Base-by-base conservation (phyloP, 2,329 filamentous ascomycete species). In the Apiospora hydei region DNA sequence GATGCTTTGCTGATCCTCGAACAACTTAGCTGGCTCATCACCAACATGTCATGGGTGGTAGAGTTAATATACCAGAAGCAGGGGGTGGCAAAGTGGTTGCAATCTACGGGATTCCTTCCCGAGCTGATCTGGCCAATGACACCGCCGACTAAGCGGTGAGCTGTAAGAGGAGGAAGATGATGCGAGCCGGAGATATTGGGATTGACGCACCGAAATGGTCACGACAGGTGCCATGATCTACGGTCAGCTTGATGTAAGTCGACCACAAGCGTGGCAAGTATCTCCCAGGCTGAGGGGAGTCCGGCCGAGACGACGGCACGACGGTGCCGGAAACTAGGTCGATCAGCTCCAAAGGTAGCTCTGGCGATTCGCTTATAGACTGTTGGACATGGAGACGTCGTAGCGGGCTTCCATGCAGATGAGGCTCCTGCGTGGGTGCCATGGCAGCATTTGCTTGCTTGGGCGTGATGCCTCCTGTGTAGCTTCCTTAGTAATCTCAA, bases 161-260 rank as follows among this genome's bases (percentile, higher is more conserved):
- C 44, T 38, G 49, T 26, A 26, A 47, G 71, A 71, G 49, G 49
- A 74, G 49, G 51, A 44, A 70, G 53, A 53, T 34, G 70, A 71
- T 43, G 69, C 10, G 10, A 26, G 41, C 34, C 38, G 69, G 5
- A 18, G 34, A 24, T 24, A 41, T 41, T 64, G 21, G 41, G 21
- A 30, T 21, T 43, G 51, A 74, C 84, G 70, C 83, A 89, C 88
- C 88, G 57, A 91, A 76, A 80, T 90, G 88, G 77, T 90, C 88
- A 78, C 88, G 82, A 75, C 85, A 85, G 67, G 83, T 79, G 41
- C 83, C 82, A 73, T 86, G 85, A 18, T 86, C 84, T 21, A 90
- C 87, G 4, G 83, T 81, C 8, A 89, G 78, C 70, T 81, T 84
- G 68, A 90, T 78, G 72, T 90, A 83, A 38, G 82, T 81, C 53